Evolutionary conservation across 257 asterid genomes (phyloP), one percentile per base, ranked within the genome.

Genomic region (Anisodus tanguticus): DNA sequence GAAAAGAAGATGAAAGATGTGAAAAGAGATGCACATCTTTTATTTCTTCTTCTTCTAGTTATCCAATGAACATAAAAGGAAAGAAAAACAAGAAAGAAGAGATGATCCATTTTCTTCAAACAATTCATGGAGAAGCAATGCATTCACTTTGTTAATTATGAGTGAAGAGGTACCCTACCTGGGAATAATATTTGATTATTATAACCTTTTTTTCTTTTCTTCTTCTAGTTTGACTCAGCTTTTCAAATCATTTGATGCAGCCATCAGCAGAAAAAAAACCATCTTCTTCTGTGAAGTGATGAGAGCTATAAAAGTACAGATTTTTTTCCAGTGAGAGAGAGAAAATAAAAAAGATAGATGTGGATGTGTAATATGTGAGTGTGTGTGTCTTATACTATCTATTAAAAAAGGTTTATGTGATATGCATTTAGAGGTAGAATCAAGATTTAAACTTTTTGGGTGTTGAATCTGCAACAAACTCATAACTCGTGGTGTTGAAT

Each of bases 211-310:
- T 10, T 19, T 54, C 3, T 57, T 37, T 79, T n/a, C 10, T 35
- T 57, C 54, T 59, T 37, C 54, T 94, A 94, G 89, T 91, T 92
- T 93, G 97, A 90, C 97, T 85, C 86, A 84, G 86, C 90, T 91
- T 87, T 91, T 87, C 89, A 92, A 91, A 91, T 89, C 91, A 90
- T 87, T 88, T 88, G 95, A 90, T 88, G 91, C 90, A 86, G 85
- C 83, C 89, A 83, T 67, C 80, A 43, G 67, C 66, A 54, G 62
- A 1, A 31, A 43, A 43, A 15, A 68, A 49, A 49, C 6, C 6
- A 31, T 19, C 8, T 19, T 76, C 66, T 82, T 11, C 84, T 66
- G 37, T 84, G 7, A 69, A 80, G 79, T 80, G 85, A 87, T 87
- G 85, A 90, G 62, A 88, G 85, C 82, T 86, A 88, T 91, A 70